These are phyloP conservation scores for Dothiorella sarmentorum DNA, from an alignment of 2,329 filamentous ascomycete genomes.

Conservation along the genomic window DNA sequence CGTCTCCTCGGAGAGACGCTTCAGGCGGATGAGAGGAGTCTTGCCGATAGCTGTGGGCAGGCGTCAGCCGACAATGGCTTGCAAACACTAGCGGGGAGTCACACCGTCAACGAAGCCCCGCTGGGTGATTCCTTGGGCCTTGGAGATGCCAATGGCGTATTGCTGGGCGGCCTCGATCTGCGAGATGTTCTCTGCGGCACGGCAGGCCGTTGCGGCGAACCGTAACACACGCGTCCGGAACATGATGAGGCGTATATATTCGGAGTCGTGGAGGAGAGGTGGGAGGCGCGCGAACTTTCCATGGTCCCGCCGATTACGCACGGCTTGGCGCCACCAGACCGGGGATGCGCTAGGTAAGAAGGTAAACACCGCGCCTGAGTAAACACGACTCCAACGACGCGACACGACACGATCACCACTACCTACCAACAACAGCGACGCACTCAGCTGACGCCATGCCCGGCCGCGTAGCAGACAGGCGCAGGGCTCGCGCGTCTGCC, in stretches of 20 bases:
- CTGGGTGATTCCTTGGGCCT: slow-evolving; percentile 73
- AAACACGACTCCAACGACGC: slow-evolving; percentile 23
- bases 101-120: slow-evolving; percentile 76
- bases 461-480: slow-evolving; percentile 39
- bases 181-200: slow-evolving; percentile 42
- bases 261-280: neutral
- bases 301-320: slow-evolving; percentile 18
- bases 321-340: neutral
- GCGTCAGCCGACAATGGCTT: slow-evolving; percentile 18
- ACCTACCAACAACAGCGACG: neutral
- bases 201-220: slow-evolving; percentile 62
- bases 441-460: slow-evolving; percentile 40
- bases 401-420: slow-evolving; percentile 19
- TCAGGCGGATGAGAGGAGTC: slow-evolving; percentile 88
- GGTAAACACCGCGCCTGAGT: neutral
- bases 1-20: slow-evolving; percentile 82
- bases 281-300: slow-evolving; percentile 8
- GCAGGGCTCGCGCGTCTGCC: slow-evolving; percentile 38
- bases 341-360: neutral
- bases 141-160: slow-evolving; percentile 69
- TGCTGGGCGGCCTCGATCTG: slow-evolving; percentile 50
- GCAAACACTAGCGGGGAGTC: slow-evolving; percentile 21
- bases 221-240: slow-evolving; percentile 65
- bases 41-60: slow-evolving; percentile 81
- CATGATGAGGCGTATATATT: slow-evolving; percentile 51